phyloP scores from a whole-genome alignment of 2,329 filamentous ascomycete species.

The Cladosporium halotolerans region DNA sequence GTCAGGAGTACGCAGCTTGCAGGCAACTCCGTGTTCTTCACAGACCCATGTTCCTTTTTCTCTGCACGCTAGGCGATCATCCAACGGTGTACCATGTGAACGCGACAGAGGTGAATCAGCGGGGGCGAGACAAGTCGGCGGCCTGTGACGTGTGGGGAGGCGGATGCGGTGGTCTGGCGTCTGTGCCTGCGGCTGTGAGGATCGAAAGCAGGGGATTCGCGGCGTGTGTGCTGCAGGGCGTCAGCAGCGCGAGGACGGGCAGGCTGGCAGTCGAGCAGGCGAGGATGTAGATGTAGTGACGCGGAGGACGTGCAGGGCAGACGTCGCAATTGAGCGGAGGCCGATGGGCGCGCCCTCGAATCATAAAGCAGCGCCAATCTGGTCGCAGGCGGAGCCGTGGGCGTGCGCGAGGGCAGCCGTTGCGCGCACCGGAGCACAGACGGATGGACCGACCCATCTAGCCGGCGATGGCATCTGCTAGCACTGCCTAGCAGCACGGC shows the following conservation, averaged over 20 bases:
- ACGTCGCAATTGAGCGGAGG: too few species aligned
- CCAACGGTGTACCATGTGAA: constrained; percentile 8
- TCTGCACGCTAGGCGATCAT: constrained; percentile 8
- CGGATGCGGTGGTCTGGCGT: background rate
- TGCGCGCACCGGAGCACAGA: background rate
- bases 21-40: background rate
- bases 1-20: background rate
- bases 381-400: too few species aligned
- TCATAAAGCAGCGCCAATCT: too few species aligned
- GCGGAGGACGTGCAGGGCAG: too few species aligned
- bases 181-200: too few species aligned
- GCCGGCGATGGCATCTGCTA: background rate
- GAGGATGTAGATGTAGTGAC: too few species aligned
- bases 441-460: background rate
- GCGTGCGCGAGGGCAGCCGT: too few species aligned
- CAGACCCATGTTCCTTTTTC: background rate
- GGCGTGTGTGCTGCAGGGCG: too few species aligned
- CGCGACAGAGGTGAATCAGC: background rate
- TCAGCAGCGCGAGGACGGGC: too few species aligned
- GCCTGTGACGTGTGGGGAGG: constrained; percentile 7
- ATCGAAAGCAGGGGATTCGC: too few species aligned
- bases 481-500: background rate
- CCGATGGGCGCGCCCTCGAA: too few species aligned
- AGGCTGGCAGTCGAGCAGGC: too few species aligned
- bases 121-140: constrained; percentile 6